phyloP scores from a whole-genome alignment of 2,329 filamentous ascomycete genomes.

The Sporothrix sp. region DNA sequence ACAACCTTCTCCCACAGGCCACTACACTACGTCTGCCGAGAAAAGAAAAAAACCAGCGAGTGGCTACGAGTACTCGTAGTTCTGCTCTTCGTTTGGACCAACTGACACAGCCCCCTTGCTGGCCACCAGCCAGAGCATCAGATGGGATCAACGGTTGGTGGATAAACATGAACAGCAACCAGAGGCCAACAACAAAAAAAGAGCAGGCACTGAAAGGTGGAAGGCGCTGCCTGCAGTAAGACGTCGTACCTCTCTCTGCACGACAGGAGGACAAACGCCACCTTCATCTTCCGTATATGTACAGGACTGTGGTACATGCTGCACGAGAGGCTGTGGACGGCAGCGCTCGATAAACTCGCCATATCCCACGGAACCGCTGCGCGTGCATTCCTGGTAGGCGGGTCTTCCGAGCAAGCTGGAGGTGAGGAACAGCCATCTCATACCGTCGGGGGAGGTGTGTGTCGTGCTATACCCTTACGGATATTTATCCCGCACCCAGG shows the following conservation, averaged over 20 bases:
- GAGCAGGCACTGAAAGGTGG: not conserved
- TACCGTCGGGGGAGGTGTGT: too few species aligned
- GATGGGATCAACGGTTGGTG: conserved; percentile 4
- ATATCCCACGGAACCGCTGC: too few species aligned
- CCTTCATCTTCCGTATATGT: conserved; percentile 16
- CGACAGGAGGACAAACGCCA: conserved; percentile 13
- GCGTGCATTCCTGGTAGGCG: too few species aligned
- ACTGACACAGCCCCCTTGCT: not conserved
- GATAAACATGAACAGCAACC: not conserved
- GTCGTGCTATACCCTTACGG: too few species aligned
- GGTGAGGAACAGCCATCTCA: too few species aligned
- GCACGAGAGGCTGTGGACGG: not conserved
- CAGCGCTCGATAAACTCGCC: not conserved
- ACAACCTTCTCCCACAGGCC: too few species aligned
- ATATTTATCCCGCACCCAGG: too few species aligned
- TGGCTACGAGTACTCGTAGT: not conserved
- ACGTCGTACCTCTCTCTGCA: too few species aligned
- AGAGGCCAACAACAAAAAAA: not conserved
- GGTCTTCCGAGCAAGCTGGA: too few species aligned
- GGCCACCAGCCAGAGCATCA: not conserved
- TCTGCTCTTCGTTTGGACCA: conserved; percentile 2
- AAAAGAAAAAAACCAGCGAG: not conserved
- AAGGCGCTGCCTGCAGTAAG: not conserved
- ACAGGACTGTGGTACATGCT: conserved; percentile 1
- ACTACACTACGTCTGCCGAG: too few species aligned